Evolutionary conservation across 2,329 filamentous ascomycete species (phyloP).

Genomic region (Colletotrichum gigasporum): DNA sequence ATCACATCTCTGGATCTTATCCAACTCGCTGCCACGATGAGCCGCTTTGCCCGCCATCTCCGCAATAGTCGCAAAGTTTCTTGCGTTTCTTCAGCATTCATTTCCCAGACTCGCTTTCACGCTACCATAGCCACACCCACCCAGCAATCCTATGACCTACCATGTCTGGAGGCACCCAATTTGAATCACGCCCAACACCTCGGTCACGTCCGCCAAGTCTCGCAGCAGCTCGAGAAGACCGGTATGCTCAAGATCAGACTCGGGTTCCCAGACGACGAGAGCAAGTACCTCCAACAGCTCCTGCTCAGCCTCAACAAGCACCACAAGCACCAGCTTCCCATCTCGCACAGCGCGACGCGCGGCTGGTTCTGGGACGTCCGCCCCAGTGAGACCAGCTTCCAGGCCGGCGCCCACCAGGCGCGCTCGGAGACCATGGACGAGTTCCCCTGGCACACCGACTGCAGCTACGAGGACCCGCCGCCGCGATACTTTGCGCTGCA

Average conservation of each 20-base stretch:
- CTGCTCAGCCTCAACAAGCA: constrained; percentile 43
- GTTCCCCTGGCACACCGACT: constrained; percentile 56
- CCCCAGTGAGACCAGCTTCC: constrained; percentile 39
- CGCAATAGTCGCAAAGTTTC: not conserved
- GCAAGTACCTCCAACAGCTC: constrained; percentile 45
- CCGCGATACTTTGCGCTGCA: constrained; percentile 53
- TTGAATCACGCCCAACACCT: not conserved
- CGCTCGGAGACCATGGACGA: constrained; percentile 52
- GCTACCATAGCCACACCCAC: not conserved
- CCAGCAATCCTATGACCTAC: not conserved
- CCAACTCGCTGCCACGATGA: not conserved
- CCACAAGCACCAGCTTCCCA: constrained; percentile 48
- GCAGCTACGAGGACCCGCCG: constrained; percentile 49
- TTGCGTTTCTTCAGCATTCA: not conserved
- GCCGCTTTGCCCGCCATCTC: not conserved
- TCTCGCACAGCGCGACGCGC: constrained; percentile 48
- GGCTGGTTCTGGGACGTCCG: constrained; percentile 57
- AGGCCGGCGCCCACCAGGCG: constrained; percentile 44
- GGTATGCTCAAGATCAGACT: constrained; percentile 49
- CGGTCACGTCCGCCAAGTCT: not conserved
- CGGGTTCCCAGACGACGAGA: constrained; percentile 42
- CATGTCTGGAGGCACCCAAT: not conserved
- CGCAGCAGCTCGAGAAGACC: not conserved
- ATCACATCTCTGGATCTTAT: not conserved
- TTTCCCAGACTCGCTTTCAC: not conserved